These are phyloP conservation scores for Pichia rugopelliculosa DNA, from an alignment of 805 yeast species.

Conservation along the genomic window DNA sequence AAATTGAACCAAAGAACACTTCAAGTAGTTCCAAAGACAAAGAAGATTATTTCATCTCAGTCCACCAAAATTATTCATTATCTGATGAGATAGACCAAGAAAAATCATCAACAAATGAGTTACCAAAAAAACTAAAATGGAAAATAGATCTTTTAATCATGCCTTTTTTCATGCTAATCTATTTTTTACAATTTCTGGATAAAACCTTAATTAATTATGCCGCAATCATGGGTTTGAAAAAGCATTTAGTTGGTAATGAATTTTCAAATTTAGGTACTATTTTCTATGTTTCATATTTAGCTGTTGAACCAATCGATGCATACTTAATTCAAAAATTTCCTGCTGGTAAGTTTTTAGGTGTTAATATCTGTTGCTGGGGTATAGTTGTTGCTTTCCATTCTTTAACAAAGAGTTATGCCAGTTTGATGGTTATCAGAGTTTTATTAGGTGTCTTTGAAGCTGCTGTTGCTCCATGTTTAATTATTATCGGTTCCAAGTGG, in stretches of 20 bases:
- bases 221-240: neutral
- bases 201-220: neutral
- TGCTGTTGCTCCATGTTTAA: slow-evolving; percentile 13
- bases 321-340: slow-evolving; percentile 32
- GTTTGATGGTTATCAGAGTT: slow-evolving; percentile 37
- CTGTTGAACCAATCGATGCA: slow-evolving; percentile 38
- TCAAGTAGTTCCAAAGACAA: neutral
- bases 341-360: slow-evolving; percentile 25
- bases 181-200: slow-evolving; percentile 7
- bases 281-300: slow-evolving; percentile 41
- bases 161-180: slow-evolving; percentile 7
- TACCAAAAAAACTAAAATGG: slow-evolving; percentile 8
- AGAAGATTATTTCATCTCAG: neutral
- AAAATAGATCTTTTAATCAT: slow-evolving; percentile 8
- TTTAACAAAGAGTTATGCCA: slow-evolving; percentile 36
- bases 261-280: slow-evolving; percentile 28
- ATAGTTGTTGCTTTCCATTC: slow-evolving; percentile 32
- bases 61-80: neutral
- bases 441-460: slow-evolving; percentile 36
- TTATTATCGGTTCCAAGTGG: slow-evolving; percentile 17
- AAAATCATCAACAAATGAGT: neutral
- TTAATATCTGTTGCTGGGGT: slow-evolving; percentile 29
- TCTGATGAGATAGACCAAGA: neutral
- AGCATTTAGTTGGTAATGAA: slow-evolving; percentile 7
- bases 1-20: neutral